Percentiles rank a stretch among this genome's conserved stretches.
These are phyloP conservation scores for Kwoniella dejecticola DNA, from an alignment of 768 basidiomycete species.

Conservation along the genomic window DNA sequence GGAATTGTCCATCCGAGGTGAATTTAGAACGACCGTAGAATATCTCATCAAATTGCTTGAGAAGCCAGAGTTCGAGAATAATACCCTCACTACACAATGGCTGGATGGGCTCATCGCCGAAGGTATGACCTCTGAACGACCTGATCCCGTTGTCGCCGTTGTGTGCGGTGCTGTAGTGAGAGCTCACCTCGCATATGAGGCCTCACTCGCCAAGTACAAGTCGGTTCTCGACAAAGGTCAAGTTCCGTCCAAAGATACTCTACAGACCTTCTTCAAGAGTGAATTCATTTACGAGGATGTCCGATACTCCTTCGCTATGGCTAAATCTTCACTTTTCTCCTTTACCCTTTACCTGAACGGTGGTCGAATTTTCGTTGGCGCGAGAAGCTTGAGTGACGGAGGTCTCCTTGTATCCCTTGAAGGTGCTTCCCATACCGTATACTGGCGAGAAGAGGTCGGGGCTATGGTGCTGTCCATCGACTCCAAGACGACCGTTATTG, in stretches of 20 bases:
- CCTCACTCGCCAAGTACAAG: constrained; percentile 89
- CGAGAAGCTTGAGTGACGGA: constrained; percentile 89
- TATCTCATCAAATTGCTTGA: constrained; percentile 98
- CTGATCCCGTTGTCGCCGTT: constrained; percentile 87
- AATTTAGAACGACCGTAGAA: constrained; percentile 97
- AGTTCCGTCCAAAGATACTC: constrained; percentile 87
- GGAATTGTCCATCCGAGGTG: constrained; percentile 96
- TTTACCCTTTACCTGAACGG: constrained; percentile 98
- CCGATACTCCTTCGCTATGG: constrained; percentile 92
- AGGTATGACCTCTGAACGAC: constrained; percentile 95
- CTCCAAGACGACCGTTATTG: constrained; percentile 95
- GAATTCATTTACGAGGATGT: constrained; percentile 97
- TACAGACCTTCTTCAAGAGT: constrained; percentile 94
- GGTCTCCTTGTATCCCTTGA: constrained; percentile 88
- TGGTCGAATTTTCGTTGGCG: constrained; percentile 86
- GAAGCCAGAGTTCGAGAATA: constrained; percentile 92
- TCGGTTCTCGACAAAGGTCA: constrained; percentile 96
- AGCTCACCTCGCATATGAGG: constrained; percentile 84
- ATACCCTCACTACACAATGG: constrained; percentile 98
- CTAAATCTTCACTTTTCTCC: constrained; percentile 79
- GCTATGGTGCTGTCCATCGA: constrained; percentile 83
- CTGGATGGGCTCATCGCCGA: constrained; percentile 94
- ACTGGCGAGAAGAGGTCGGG: constrained; percentile 98
- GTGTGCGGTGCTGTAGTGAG: constrained; percentile 96
- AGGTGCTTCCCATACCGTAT: constrained; percentile 93